These are phyloP conservation scores for Gentiana macrophylla DNA, from an alignment of 257 asterid genomes.

Conservation along the genomic window DNA sequence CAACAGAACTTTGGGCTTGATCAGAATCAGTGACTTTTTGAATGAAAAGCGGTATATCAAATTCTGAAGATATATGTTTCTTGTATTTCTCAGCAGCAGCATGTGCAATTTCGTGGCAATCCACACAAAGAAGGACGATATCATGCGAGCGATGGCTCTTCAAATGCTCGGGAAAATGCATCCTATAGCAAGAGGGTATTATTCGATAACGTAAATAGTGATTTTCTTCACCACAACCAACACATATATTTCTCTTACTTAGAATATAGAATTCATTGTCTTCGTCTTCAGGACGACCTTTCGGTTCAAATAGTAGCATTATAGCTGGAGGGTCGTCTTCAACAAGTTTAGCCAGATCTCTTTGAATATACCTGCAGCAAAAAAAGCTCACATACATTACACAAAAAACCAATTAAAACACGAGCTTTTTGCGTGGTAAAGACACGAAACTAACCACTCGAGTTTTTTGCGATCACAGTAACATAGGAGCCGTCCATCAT, in stretches of 20 bases:
- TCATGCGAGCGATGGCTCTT: slow-evolving; percentile 98
- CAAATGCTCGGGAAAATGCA: slow-evolving; percentile 95
- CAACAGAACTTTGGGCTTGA: slow-evolving; percentile 24
- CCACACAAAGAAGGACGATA: slow-evolving; percentile 93
- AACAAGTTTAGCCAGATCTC: slow-evolving; percentile 78
- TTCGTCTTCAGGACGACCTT: slow-evolving; percentile 98
- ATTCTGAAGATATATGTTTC: slow-evolving; percentile 60
- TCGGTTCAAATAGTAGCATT: slow-evolving; percentile 90
- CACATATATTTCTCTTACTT: slow-evolving; percentile 93
- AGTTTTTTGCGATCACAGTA: slow-evolving; percentile 88
- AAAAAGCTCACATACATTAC: slow-evolving; percentile 1
- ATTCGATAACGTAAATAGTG: slow-evolving; percentile 91
- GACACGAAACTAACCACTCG: slow-evolving; percentile 54
- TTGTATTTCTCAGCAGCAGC: slow-evolving; percentile 93
- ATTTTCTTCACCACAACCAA: slow-evolving; percentile 94
- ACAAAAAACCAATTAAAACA: not conserved
- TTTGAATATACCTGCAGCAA: slow-evolving; percentile 55
- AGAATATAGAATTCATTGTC: slow-evolving; percentile 90
- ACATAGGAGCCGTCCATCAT: slow-evolving; percentile 83
- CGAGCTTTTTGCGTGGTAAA: not conserved
- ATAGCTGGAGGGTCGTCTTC: slow-evolving; percentile 79
- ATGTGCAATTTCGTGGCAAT: slow-evolving; percentile 94
- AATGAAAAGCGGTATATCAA: slow-evolving; percentile 68
- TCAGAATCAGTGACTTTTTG: slow-evolving; percentile 49
- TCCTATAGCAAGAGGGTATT: slow-evolving; percentile 94